Base-by-base conservation (phyloP, 257 asterid genomes). In the Nemophila menziesii region DNA sequence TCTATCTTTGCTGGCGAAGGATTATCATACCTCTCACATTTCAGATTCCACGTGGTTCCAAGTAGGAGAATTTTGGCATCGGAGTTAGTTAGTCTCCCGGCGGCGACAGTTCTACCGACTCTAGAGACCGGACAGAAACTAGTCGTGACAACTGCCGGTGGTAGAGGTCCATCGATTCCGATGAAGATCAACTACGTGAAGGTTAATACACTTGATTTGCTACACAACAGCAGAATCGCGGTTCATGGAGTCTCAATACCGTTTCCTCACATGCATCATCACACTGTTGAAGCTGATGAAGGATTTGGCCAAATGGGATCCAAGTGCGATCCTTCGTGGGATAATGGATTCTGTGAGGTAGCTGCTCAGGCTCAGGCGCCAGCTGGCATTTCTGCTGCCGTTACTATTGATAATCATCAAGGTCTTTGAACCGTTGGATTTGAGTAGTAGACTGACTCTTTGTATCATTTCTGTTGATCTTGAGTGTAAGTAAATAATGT, bases 171-270 rank as follows among this genome's bases (percentile, higher is more conserved):
- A n/a, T 53, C 74, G 26, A 34, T 54, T 17, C 81, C 92, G 16
- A 64, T 70, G 79, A 71, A 78, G 71, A 69, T 85, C 54, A 85
- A 85, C 40, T 78, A 70, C 33, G 82, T 72, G 68, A 85, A 52
- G 43, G 48, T 80, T 47, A 66, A 49, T 44, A 54, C 50, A 23
- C 40, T 68, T 20, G 79, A 73, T 60, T 8, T 80, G 69, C 75
- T 85, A 51, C 44, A 41, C 19, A 85, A 80, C 57, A 41, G 44
- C 39, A 76, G 77, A 61, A 57, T 85, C 26, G 87, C 54, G 45
- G 82, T 85, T 60, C 95, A 85, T 73, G 87, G 68, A 22, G 54
- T 75, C 36, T 44, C 77, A 0, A 51, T n/a, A 54, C 82, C 87
- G n/a, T 73, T 78, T 39, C 77, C 66, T 5, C 71, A 27, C 43